Evolutionary conservation across 208 protist species (phyloP).

Genomic region (Trypanosoma mega): DNA sequence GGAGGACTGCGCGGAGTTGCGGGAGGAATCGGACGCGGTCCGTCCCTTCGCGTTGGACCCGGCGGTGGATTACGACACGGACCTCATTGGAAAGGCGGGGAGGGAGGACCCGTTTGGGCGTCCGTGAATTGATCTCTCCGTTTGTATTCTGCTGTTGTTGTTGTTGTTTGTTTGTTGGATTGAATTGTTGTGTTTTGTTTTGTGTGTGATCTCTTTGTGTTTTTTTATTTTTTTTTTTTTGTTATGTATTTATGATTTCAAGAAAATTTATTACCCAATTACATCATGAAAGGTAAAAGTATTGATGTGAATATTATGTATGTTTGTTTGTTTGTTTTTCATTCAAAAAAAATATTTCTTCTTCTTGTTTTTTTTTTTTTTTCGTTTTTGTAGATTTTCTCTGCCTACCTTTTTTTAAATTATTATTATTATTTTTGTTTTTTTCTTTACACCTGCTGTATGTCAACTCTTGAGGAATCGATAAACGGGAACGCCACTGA

Average conservation of each 20-base stretch:
- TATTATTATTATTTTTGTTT: too few relatives aligned
- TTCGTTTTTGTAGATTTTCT: not conserved
- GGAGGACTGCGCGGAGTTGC: slow-evolving; percentile 10
- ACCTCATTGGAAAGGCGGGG: slow-evolving; percentile 34
- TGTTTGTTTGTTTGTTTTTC: not conserved
- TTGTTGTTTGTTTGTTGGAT: not conserved
- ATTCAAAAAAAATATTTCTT: not conserved
- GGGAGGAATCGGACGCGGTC: slow-evolving; percentile 40
- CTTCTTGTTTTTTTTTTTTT: not conserved
- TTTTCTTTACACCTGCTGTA: too few relatives aligned
- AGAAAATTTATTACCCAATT: too few relatives aligned
- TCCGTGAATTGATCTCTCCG: not conserved
- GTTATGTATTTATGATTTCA: slow-evolving; percentile 15
- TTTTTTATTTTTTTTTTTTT: slow-evolving; percentile 7
- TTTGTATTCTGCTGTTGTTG: not conserved
- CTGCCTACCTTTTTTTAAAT: not conserved
- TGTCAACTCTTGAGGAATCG: too few relatives aligned
- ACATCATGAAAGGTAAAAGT: too few relatives aligned
- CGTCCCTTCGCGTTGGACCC: slow-evolving; percentile 53
- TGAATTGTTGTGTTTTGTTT: slow-evolving; percentile 1
- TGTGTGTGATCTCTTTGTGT: not conserved
- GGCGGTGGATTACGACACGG: slow-evolving; percentile 60
- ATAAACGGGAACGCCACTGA: too few relatives aligned
- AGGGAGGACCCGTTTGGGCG: slow-evolving; percentile 5
- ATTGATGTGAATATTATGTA: too few relatives aligned